These are phyloP conservation scores for Solanum hybrid DNA, from an alignment of 305 asterid species.

Conservation along the genomic window DNA sequence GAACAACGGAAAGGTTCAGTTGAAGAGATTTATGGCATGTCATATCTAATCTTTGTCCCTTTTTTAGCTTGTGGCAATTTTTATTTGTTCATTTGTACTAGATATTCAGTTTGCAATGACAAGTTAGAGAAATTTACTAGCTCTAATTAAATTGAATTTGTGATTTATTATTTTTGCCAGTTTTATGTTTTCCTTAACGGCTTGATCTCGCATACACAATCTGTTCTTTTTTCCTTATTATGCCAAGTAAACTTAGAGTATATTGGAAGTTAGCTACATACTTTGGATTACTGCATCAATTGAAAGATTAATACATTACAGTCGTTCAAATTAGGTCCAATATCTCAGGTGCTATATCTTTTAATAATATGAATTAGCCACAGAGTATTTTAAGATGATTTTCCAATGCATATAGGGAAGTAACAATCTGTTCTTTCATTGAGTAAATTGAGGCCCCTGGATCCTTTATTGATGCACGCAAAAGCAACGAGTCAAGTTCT, in stretches of 20 bases:
- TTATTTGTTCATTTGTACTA: too few species aligned
- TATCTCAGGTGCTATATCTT: too few species aligned
- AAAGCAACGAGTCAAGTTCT: conserved; percentile 77
- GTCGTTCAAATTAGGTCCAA: too few species aligned
- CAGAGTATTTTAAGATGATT: conserved; percentile 51
- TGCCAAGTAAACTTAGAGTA: background rate
- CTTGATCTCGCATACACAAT: background rate
- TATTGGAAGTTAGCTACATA: too few species aligned
- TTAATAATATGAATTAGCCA: too few species aligned
- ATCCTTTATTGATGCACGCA: conserved; percentile 69
- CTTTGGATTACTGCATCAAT: too few species aligned
- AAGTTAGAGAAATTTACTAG: background rate
- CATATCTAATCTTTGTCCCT: too few species aligned
- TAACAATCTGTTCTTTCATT: conserved; percentile 47
- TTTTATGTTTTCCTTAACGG: background rate
- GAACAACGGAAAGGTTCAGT: too few species aligned
- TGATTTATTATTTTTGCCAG: background rate
- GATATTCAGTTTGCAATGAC: too few species aligned
- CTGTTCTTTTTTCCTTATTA: background rate
- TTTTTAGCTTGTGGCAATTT: too few species aligned
- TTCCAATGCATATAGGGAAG: conserved; percentile 56
- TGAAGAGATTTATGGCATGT: too few species aligned
- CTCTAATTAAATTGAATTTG: background rate
- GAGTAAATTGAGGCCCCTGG: conserved; percentile 43
- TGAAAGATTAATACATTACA: too few species aligned